Evolutionary conservation across 495 filamentous ascomycete genomes (phyloP), one percentile per base, ranked within the genome.

Genomic region (Saxispiralis lemnorum): DNA sequence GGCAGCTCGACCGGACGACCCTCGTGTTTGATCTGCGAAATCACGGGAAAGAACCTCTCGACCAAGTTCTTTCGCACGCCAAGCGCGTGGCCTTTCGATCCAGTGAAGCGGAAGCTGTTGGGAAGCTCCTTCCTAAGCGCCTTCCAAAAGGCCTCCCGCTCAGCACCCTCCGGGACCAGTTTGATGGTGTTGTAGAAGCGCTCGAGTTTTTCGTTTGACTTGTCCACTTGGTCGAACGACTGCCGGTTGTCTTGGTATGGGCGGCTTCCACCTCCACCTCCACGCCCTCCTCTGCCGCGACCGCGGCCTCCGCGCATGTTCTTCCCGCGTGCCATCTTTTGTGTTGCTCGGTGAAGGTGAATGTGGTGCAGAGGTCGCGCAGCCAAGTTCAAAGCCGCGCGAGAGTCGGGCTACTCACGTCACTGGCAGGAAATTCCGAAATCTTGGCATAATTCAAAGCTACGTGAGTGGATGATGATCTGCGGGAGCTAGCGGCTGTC

Each of bases 101-200:
- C 88, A 39, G 85, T 83, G 62, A 97, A 97, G 31, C 92, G 73
- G 68, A 95, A 97, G 60, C 83, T 92, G 63, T 89, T 95, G 36
- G 89, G 89, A 1, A 97, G 68, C 53, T 94, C 87, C 50, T 76
- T 67, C 44, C 73, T 70, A 51, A 96, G 61, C 5, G 81, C 67
- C 6, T 66, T 63, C 89, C 89, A 97, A 63, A 96, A 96, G 2
- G 71, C 67, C 17, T 73, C 65, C 44, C 66, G 68, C 61, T 95
- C 87, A 14, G 75, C 71, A 30, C 83, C 79, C 10, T 73, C 65
- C 7, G 51, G 47, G 3, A 95, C 59, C 24, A 86, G 67, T 0
- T 78, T 69, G 13, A 83, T 69, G 42, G 66, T 59, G 59, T 92
- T 79, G 66, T 97, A 97, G 65, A 76, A 96, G 43, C 65, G 63